Evolutionary conservation across 2,329 filamentous ascomycete genomes (phyloP).

Genomic region (Cladorrhinum sp.): DNA sequence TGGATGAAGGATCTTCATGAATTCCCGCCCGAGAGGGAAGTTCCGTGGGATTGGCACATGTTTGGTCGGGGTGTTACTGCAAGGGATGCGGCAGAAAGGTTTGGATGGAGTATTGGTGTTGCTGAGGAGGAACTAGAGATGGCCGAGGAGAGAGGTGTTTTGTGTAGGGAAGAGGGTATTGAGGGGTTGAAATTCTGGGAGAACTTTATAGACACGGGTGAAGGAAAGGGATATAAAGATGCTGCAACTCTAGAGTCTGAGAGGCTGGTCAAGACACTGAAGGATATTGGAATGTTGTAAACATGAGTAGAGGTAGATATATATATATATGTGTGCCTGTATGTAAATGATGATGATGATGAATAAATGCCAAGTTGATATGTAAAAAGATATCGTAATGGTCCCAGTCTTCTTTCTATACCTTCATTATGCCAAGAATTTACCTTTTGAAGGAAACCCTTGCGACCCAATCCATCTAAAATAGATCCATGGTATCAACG

Average conservation of each 20-base stretch:
- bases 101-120: constrained; percentile 96
- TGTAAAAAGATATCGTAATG: too few relatives aligned
- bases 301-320: not conserved
- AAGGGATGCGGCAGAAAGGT: constrained; percentile 81
- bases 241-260: constrained; percentile 38
- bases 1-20: constrained; percentile 76
- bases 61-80: constrained; percentile 87
- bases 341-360: too few relatives aligned
- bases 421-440: too few relatives aligned
- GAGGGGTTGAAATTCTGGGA: constrained; percentile 93
- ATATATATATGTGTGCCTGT: not conserved
- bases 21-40: constrained; percentile 60
- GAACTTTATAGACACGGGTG: constrained; percentile 61
- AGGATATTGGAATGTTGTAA: constrained; percentile 39
- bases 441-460: too few relatives aligned
- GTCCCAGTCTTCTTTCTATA: not conserved
- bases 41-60: constrained; percentile 69
- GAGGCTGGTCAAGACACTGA: constrained; percentile 42
- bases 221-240: constrained; percentile 32
- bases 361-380: not conserved
- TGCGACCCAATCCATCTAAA: too few relatives aligned
- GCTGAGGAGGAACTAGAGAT: constrained; percentile 94
- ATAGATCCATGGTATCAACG: too few relatives aligned
- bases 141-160: constrained; percentile 83
- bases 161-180: constrained; percentile 89